Conservation (phyloP, 257 asterid genomes). For the Lycium ferocissimum region DNA sequence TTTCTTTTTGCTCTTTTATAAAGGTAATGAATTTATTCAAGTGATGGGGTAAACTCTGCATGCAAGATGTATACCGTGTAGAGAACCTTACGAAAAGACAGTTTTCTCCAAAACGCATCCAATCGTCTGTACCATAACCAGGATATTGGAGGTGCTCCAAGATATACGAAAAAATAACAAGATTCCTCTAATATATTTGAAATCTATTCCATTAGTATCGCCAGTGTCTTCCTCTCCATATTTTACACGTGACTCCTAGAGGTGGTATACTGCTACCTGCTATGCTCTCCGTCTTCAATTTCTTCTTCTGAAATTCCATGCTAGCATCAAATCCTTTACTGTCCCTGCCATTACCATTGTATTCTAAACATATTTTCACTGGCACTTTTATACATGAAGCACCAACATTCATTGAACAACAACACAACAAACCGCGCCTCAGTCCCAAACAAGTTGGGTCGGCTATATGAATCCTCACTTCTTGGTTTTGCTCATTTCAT, state of each 20-base stretch:
- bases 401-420: background rate
- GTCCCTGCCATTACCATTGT: background rate
- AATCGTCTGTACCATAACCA: background rate
- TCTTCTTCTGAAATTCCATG: background rate
- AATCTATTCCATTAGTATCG: background rate
- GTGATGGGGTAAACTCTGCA: background rate
- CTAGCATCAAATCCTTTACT: background rate
- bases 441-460: background rate
- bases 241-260: background rate
- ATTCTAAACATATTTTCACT: conserved; percentile 5
- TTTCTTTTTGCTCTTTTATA: background rate
- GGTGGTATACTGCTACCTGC: background rate
- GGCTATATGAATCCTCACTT: background rate
- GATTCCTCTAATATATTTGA: background rate
- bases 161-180: background rate
- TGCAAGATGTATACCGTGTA: conserved; percentile 17
- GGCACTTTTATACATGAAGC: background rate
- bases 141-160: background rate
- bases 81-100: background rate
- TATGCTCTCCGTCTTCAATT: background rate
- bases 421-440: background rate
- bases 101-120: background rate
- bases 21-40: conserved; percentile 1
- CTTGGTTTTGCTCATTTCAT: background rate
- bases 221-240: background rate